These are phyloP conservation scores for Paramecium sexaurelia DNA, from an alignment of 73 alveolate genomes.

Conservation along the genomic window DNA sequence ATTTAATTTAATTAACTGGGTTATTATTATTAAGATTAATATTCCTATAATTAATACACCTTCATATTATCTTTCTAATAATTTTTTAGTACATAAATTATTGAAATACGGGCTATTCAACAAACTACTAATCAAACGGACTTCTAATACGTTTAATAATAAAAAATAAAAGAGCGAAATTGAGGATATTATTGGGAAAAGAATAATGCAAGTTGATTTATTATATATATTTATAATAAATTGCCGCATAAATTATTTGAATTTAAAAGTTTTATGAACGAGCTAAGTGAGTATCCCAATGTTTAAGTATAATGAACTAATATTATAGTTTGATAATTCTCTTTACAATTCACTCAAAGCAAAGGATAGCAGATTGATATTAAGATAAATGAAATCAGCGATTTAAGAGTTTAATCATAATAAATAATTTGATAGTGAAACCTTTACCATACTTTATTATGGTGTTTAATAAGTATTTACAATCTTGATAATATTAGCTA, in stretches of 20 bases:
- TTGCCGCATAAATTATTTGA: not conserved
- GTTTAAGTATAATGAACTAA: not conserved
- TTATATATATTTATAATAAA: not conserved
- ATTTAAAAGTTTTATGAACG: not conserved
- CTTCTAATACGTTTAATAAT: not conserved
- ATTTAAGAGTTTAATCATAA: not conserved
- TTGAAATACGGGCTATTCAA: slow-evolving; percentile 20
- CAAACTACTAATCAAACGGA: slow-evolving; percentile 5
- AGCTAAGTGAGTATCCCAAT: not conserved
- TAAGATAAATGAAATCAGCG: not conserved
- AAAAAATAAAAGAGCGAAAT: not conserved
- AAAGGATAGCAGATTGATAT: not conserved
- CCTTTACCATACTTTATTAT: not conserved
- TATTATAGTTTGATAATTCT: not conserved
- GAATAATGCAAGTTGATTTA: not conserved
- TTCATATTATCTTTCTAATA: not conserved
- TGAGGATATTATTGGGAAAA: slow-evolving; percentile 51
- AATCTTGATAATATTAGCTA: not conserved
- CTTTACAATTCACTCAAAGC: not conserved
- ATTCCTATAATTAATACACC: not conserved
- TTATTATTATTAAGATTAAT: not conserved
- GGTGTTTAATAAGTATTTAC: not conserved
- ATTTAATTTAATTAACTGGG: not conserved
- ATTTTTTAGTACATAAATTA: not conserved
- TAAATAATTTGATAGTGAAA: not conserved